Conservation (phyloP, 2,329 filamentous ascomycete genomes). For the Colletotrichum incanum region DNA sequence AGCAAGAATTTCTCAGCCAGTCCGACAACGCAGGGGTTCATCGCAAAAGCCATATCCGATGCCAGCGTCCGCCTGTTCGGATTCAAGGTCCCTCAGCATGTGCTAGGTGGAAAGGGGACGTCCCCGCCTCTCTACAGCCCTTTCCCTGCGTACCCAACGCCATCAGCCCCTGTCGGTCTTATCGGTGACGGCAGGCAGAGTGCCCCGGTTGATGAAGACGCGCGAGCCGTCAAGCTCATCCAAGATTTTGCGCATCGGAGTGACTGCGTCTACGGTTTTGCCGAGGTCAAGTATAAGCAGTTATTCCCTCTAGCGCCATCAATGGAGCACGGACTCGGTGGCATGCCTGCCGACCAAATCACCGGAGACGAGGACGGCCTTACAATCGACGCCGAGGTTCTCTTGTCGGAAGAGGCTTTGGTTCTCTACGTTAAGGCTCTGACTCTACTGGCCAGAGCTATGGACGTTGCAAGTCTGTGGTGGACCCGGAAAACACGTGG, state of each 20-base stretch:
- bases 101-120: conserved; percentile 70
- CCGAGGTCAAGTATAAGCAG: conserved; percentile 98
- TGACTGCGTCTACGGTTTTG: conserved; percentile 97
- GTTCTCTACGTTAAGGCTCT: conserved; percentile 97
- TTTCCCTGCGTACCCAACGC: conserved; percentile 87
- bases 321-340: conserved; percentile 78
- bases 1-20: conserved; percentile 76
- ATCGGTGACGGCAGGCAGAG: conserved; percentile 77
- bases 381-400: conserved; percentile 87
- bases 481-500: conserved; percentile 85
- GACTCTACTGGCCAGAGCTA: conserved; percentile 90
- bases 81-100: conserved; percentile 77
- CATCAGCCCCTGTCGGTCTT: conserved; percentile 73
- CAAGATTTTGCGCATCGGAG: conserved; percentile 94
- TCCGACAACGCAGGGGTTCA: conserved; percentile 87
- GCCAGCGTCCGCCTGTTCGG: conserved; percentile 85
- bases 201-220: conserved; percentile 82
- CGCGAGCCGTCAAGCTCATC: conserved; percentile 82
- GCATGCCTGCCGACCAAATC: conserved; percentile 69
- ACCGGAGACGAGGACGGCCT: conserved; percentile 79
- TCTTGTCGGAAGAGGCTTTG: conserved; percentile 92
- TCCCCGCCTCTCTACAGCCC: conserved; percentile 86
- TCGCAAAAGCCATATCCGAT: conserved; percentile 95
- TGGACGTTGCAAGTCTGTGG: conserved; percentile 95
- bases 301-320: conserved; percentile 91